A percentile compares a stretch with the other conserved stretches of the same genome.
phyloP scores from a whole-genome alignment of 2,329 filamentous ascomycete genomes.

The Microascus cirrosus region DNA sequence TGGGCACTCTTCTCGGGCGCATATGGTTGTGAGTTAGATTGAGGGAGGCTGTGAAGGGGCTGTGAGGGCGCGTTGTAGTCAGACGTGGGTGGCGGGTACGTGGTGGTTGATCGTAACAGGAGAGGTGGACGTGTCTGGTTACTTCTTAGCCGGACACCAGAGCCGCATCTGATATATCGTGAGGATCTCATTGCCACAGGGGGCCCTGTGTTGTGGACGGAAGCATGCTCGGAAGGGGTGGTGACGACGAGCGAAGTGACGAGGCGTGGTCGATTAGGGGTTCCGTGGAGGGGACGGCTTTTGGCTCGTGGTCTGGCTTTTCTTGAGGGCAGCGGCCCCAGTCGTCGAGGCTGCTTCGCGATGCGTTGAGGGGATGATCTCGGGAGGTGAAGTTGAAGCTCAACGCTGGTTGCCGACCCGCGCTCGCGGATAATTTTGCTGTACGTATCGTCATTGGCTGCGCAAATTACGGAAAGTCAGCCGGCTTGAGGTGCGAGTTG shows the following conservation, averaged over 20 bases:
- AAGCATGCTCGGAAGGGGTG: neutral
- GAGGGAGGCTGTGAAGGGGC: neutral
- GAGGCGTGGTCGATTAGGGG: neutral
- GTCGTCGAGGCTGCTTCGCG: neutral
- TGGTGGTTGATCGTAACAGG: neutral
- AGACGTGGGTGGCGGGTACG: neutral
- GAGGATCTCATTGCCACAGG: constrained; percentile 2
- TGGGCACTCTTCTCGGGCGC: neutral
- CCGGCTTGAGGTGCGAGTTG: no score
- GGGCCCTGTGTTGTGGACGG: neutral
- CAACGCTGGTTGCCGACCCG: no score
- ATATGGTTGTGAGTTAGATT: neutral
- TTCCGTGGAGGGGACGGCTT: neutral
- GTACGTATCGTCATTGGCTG: no score
- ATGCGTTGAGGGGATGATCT: neutral
- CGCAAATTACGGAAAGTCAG: no score
- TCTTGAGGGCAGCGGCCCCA: neutral
- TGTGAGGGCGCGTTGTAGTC: neutral
- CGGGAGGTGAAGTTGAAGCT: no score
- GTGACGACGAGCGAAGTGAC: neutral
- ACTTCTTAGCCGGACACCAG: neutral
- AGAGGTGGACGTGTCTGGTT: neutral
- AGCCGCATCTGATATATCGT: neutral
- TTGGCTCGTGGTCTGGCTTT: neutral
- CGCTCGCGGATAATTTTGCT: no score